phyloP scores from a whole-genome alignment of 176 grass and related monocot genomes.

The Calamus simplicifolius region DNA sequence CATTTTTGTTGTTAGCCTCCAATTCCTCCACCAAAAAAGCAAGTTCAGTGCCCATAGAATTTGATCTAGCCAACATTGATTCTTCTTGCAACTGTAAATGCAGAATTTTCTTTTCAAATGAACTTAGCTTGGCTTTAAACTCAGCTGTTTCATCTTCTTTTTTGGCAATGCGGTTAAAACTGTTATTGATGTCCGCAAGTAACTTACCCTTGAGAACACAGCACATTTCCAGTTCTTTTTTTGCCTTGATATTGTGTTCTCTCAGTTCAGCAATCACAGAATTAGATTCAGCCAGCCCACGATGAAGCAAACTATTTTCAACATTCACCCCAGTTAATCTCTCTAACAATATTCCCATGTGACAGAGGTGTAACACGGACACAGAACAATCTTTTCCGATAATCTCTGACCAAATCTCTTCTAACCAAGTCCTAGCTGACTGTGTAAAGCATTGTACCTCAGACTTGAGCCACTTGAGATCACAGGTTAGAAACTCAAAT shows the following conservation, averaged over 20 bases:
- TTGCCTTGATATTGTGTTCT: slow-evolving; percentile 67
- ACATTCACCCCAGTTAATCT: slow-evolving; percentile 76
- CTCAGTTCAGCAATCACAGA: slow-evolving; percentile 64
- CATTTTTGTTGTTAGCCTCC: slow-evolving; percentile 53
- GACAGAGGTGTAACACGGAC: slow-evolving; percentile 85
- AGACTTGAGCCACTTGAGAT: slow-evolving; percentile 59
- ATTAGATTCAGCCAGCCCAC: slow-evolving; percentile 61
- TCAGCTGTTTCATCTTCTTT: slow-evolving; percentile 77
- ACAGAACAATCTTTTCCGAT: slow-evolving; percentile 92
- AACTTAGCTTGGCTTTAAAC: slow-evolving; percentile 48
- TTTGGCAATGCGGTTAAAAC: slow-evolving; percentile 70
- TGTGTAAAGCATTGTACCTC: slow-evolving; percentile 38
- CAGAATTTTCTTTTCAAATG: slow-evolving; percentile 72
- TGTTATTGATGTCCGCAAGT: slow-evolving; percentile 73
- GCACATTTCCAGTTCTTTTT: slow-evolving; percentile 72
- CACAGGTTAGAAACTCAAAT: slow-evolving; percentile 58
- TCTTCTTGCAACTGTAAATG: slow-evolving; percentile 81
- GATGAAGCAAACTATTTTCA: slow-evolving; percentile 84
- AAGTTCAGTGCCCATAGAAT: slow-evolving; percentile 67
- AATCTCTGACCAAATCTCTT: slow-evolving; percentile 83
- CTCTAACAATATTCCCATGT: slow-evolving; percentile 84
- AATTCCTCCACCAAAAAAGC: slow-evolving; percentile 52
- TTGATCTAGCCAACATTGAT: slow-evolving; percentile 73
- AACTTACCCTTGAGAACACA: slow-evolving; percentile 86
- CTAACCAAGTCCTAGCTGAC: slow-evolving; percentile 54